Conservation (phyloP, 306 rosid genomes). For the Cucumis melo region DNA sequence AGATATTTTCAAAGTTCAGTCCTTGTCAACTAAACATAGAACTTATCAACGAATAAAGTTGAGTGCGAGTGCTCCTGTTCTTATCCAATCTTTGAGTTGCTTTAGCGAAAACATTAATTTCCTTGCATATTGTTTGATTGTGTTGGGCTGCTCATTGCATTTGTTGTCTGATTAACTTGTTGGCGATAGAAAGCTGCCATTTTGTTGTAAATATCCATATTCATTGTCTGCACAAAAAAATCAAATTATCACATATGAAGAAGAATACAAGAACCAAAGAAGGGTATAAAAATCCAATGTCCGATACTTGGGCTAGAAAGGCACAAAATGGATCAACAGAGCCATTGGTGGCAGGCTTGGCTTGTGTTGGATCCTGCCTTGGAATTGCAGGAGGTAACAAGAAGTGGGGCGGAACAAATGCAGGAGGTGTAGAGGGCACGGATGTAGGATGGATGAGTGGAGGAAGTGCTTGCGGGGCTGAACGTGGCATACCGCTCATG, state of each 20-base stretch:
- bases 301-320: constrained; percentile 22
- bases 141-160: constrained; percentile 13
- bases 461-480: constrained; percentile 14
- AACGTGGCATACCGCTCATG: constrained; percentile 14
- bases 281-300: background rate
- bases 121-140: constrained; percentile 17
- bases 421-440: background rate
- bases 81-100: background rate
- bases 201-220: constrained; percentile 32
- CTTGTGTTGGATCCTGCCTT: constrained; percentile 16
- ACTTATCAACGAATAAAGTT: background rate
- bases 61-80: background rate
- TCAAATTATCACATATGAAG: background rate
- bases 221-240: constrained; percentile 24
- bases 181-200: constrained; percentile 30
- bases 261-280: background rate
- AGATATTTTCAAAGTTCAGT: background rate
- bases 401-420: constrained; percentile 8
- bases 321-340: constrained; percentile 20
- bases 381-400: constrained; percentile 21
- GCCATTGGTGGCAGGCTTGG: constrained; percentile 19
- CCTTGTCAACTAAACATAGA: background rate
- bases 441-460: constrained; percentile 14
- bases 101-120: background rate
- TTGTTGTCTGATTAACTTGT: constrained; percentile 23